Base-by-base conservation (phyloP, 2,329 filamentous ascomycete genomes). In the Thermomyces lanuginosus region DNA sequence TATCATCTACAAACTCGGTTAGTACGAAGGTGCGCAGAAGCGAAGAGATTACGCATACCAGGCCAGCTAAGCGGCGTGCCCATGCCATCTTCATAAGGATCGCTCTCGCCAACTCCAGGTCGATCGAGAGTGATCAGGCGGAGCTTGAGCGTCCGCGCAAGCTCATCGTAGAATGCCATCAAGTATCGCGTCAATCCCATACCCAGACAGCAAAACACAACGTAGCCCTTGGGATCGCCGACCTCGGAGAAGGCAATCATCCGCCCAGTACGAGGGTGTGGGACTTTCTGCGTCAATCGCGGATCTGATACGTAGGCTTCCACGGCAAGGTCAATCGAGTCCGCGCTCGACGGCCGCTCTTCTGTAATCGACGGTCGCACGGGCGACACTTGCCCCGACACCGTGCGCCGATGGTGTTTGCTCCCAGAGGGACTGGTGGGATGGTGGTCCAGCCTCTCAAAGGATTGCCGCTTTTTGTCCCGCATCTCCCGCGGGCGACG, bases 171-270 rank as follows among this genome's bases (percentile, higher is more conserved):
- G 48, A 98, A 98, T 0, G 84, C 83, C 34, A 82, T 93, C 33
- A 98, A 79, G 48, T 89, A 98, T 52, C 89, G 71, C 7, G 89
- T 98, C 42, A 98, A 55, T 0, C 89, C 89, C 89, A 98, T 98
- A 11, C 89, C 89, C 2, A 98, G 83, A 44, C 89, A 98, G 48
- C 89, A 91, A 40, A 98, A 84, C 2, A 98, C 81, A 2, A 83
- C 86, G 38, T 77, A 86, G 1, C 89, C 89, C 22, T 86, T 72
- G 0, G 84, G 74, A 48, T 95, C 84, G 8, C 89, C 89, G 2
- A 98, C 89, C 50, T 98, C 89, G 0, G 86, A 95, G 45, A 93
- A 98, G 1, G 83, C 91, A 38, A 98, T 93, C 3, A 77, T 64
- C 9, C 89, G 72, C 1, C 84, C 83, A 0, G 80, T 91, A 32